These are phyloP conservation scores for Neonectria coccinea DNA, from an alignment of 2,329 filamentous ascomycete species.

Conservation along the genomic window DNA sequence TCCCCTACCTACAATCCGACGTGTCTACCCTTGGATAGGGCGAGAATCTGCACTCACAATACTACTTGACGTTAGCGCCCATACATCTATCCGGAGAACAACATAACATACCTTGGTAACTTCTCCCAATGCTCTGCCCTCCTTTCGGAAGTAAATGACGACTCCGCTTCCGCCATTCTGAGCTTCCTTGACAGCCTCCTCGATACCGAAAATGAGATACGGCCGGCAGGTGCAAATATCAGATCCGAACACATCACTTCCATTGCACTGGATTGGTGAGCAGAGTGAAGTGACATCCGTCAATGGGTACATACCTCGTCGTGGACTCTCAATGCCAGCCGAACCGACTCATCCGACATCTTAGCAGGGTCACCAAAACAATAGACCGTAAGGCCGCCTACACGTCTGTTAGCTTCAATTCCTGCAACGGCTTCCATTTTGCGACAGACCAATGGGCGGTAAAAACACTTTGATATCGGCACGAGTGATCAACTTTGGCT, in stretches of 20 bases:
- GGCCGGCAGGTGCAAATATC: constrained; percentile 98
- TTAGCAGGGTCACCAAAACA: constrained; percentile 96
- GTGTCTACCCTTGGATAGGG: constrained; percentile 7
- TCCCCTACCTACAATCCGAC: constrained; percentile 27
- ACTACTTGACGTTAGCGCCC: constrained; percentile 37
- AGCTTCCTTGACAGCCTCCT: constrained; percentile 96
- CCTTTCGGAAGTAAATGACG: constrained; percentile 98
- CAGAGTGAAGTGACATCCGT: background rate
- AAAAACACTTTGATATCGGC: constrained; percentile 95
- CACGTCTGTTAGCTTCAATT: constrained; percentile 23
- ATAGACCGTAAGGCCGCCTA: constrained; percentile 91
- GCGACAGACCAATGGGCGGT: constrained; percentile 80
- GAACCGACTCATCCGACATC: constrained; percentile 87
- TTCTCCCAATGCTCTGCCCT: constrained; percentile 92
- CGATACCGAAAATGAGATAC: constrained; percentile 96
- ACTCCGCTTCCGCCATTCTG: constrained; percentile 94
- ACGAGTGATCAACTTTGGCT: constrained; percentile 80
- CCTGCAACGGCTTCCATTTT: background rate
- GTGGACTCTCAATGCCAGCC: constrained; percentile 85
- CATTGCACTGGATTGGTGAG: constrained; percentile 75
- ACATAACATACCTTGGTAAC: constrained; percentile 84
- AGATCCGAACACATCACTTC: constrained; percentile 96
- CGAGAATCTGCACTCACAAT: constrained; percentile 34
- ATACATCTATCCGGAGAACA: constrained; percentile 1
- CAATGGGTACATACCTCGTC: constrained; percentile 62